Base-by-base conservation (phyloP, 768 basidiomycete genomes). In the Sarcomyxa edulis region DNA sequence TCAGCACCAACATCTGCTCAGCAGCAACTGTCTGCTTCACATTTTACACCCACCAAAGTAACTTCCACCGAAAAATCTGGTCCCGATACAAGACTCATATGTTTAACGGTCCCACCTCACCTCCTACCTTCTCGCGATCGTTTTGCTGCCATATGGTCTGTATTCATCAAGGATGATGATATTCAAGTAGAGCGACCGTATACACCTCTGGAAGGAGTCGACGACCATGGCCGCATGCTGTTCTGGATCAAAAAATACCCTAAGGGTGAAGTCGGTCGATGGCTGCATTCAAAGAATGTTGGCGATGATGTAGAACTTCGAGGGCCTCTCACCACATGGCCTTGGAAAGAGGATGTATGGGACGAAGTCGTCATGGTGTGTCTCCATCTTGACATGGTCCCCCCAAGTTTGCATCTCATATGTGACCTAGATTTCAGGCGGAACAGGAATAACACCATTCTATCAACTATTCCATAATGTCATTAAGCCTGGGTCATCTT, bases 101-200 rank as follows among this genome's bases (percentile, higher is more conserved):
- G 76, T 9, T 59, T 91, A 32, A 62, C 66, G 3, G 53, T 88
- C 7, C 75, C 82, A 8, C 63, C 62, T 2, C 52, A 66, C 27
- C 49, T 68, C 3, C 48, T 73, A 39, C 39, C 43, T 12, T 31
- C 50, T 39, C 41, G 54, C 29, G 22, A 40, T 18, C 43, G 44
- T 24, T 65, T 62, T 39, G 44, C 43, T 43, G 75, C 71, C 20
- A 76, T 89, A 42, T 91, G 79, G 75, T 84, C 85, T 26, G 63
- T 92, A 9, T 91, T 71, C 56, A 66, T 91, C 54, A 92, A 91
- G 54, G 86, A 92, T 53, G 81, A 83, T 46, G 89, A 90, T 48
- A 89, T 92, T 15, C 89, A 91, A 58, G 84, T 91, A 22, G 89
- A 92, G 51, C 62, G 89, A 38, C 80, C 86, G 9, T 92, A 91